Percentiles rank a stretch among this genome's conserved stretches.
These are phyloP conservation scores for Casuarina equisetifolia DNA, from an alignment of 306 rosid species.

Conservation along the genomic window DNA sequence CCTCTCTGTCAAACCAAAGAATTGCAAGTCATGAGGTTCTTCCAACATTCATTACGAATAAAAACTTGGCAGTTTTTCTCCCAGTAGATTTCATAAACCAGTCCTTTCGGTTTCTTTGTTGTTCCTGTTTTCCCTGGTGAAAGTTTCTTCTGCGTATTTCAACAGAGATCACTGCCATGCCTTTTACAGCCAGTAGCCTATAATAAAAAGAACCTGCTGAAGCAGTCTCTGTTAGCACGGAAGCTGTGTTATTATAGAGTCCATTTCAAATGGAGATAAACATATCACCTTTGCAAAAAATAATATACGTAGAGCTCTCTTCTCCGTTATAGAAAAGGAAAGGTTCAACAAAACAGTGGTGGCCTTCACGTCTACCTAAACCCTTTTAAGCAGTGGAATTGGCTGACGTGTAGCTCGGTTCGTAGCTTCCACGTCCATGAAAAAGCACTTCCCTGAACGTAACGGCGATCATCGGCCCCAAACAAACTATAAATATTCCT, in stretches of 20 bases:
- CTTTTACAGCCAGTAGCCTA: neutral
- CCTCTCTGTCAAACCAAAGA: neutral
- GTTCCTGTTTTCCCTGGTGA: too few species aligned
- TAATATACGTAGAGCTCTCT: neutral
- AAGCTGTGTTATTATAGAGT: too few species aligned
- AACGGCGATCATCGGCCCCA: neutral
- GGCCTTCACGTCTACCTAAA: constrained; percentile 51
- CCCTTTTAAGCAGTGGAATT: neutral
- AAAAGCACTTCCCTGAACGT: neutral
- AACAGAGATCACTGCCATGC: too few species aligned
- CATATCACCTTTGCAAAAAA: too few species aligned
- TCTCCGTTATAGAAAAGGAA: neutral
- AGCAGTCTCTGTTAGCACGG: too few species aligned
- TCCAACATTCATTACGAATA: too few species aligned
- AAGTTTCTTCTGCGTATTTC: too few species aligned
- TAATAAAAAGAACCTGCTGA: neutral
- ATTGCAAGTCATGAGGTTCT: too few species aligned
- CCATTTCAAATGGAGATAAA: too few species aligned
- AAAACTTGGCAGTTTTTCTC: too few species aligned
- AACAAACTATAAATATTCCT: constrained; percentile 22
- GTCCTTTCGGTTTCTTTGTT: too few species aligned
- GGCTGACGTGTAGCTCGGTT: constrained; percentile 35
- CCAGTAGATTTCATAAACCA: too few species aligned
- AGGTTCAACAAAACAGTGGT: constrained; percentile 7
- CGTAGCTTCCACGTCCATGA: constrained; percentile 56